Conservation (phyloP, 345 rosid genomes). For the Murraya paniculata region DNA sequence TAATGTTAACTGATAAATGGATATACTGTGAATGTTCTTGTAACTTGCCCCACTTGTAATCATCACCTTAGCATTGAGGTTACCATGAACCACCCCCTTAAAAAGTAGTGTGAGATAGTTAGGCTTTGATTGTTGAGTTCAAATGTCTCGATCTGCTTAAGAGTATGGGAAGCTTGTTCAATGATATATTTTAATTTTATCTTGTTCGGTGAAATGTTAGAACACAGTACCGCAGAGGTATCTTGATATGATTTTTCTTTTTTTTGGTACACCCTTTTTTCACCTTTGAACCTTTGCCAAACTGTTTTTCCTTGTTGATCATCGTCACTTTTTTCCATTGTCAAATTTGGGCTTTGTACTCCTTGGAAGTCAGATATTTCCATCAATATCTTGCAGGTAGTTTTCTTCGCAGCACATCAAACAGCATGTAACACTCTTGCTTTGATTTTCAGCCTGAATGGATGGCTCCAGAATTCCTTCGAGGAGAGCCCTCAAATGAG, state of each 20-base stretch:
- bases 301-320: background rate
- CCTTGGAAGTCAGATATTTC: conserved; percentile 21
- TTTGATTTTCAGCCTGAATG: conserved; percentile 89
- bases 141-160: background rate
- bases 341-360: background rate
- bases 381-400: conserved; percentile 25
- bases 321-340: background rate
- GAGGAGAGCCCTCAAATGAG: conserved; percentile 97
- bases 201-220: background rate
- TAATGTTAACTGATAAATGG: background rate
- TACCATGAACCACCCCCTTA: background rate
- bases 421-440: conserved; percentile 41
- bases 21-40: background rate
- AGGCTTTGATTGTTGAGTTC: background rate
- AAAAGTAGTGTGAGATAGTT: background rate
- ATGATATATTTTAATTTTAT: background rate
- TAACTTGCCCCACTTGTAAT: background rate
- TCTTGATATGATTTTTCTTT: background rate
- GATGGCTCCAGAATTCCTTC: conserved; percentile 99
- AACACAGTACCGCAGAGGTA: background rate
- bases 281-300: background rate
- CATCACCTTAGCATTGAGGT: background rate
- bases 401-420: conserved; percentile 30
- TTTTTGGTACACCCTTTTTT: background rate
- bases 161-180: background rate